These are phyloP conservation scores for Coemansia sp. DNA, from an alignment of 192 early-diverging fungal genomes.

Conservation along the genomic window DNA sequence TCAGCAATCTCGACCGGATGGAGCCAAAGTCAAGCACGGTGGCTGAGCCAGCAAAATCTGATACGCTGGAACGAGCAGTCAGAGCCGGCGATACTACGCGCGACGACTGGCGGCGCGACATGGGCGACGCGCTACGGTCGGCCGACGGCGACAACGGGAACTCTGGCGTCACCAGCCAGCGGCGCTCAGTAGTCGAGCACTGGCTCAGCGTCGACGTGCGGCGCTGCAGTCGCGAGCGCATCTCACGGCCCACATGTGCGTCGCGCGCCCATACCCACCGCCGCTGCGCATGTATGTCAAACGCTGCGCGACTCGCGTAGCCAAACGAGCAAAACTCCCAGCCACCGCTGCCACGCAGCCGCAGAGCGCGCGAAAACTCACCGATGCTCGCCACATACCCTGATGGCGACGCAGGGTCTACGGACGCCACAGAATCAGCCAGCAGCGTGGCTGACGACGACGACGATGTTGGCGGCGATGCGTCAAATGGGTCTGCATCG, in stretches of 20 bases:
- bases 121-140: conserved; percentile 5
- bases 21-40: background rate
- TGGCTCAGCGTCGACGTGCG: conserved; percentile 50
- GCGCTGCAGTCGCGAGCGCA: conserved; percentile 16
- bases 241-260: conserved; percentile 2
- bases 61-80: conserved; percentile 41
- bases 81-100: conserved; percentile 32
- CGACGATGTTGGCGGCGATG: conserved; percentile 5
- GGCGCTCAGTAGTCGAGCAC: conserved; percentile 53
- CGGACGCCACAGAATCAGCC: background rate
- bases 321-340: conserved; percentile 40
- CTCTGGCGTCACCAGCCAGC: conserved; percentile 42
- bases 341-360: conserved; percentile 9
- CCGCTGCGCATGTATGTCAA: conserved; percentile 15
- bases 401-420: background rate
- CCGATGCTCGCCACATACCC: conserved; percentile 19
- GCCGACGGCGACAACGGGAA: conserved; percentile 6
- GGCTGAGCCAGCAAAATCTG: conserved; percentile 20
- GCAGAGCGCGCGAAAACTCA: conserved; percentile 37
- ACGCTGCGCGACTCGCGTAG: conserved; percentile 28
- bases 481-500: conserved; percentile 25
- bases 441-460: background rate
- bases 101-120: conserved; percentile 44
- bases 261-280: conserved; percentile 23
- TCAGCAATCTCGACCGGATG: conserved; percentile 11